These are phyloP conservation scores for Macrolepiota dolichaula DNA, from an alignment of 768 basidiomycete genomes.

Conservation along the genomic window DNA sequence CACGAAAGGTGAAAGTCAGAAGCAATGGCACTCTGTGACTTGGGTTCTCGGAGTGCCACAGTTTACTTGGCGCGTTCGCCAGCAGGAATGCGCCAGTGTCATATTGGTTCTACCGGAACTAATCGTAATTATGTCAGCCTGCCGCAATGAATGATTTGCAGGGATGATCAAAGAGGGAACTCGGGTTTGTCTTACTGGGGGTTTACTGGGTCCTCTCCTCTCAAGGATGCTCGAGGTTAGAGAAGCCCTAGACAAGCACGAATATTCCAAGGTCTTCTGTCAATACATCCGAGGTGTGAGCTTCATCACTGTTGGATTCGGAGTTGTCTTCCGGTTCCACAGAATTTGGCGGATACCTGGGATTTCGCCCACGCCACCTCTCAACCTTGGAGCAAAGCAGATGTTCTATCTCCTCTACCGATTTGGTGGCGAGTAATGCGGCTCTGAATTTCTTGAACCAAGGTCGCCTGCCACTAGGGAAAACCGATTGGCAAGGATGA, in stretches of 20 bases:
- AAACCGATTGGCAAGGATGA: constrained; percentile 6
- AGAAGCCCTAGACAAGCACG: constrained; percentile 1
- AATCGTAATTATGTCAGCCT: background rate
- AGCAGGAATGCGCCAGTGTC: background rate
- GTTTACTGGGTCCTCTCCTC: too few relatives aligned
- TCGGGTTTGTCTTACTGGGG: background rate
- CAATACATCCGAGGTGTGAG: background rate
- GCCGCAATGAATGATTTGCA: too few relatives aligned
- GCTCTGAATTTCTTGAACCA: constrained; percentile 58
- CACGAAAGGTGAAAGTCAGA: background rate
- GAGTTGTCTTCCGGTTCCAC: background rate
- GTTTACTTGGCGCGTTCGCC: background rate
- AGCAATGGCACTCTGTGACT: background rate
- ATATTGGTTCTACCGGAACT: background rate
- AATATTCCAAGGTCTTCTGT: constrained; percentile 5
- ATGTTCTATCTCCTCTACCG: constrained; percentile 42
- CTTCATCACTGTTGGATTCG: background rate
- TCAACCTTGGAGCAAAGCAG: constrained; percentile 40
- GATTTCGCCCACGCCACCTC: constrained; percentile 10
- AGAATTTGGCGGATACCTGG: background rate
- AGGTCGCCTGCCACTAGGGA: constrained; percentile 40
- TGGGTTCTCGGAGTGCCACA: background rate
- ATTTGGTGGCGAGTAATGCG: constrained; percentile 37
- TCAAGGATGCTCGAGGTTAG: too few relatives aligned
- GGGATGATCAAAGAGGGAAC: too few relatives aligned